Evolutionary conservation across 176 grass and related monocot species (phyloP).

Genomic region (Rhynchospora breviuscula): DNA sequence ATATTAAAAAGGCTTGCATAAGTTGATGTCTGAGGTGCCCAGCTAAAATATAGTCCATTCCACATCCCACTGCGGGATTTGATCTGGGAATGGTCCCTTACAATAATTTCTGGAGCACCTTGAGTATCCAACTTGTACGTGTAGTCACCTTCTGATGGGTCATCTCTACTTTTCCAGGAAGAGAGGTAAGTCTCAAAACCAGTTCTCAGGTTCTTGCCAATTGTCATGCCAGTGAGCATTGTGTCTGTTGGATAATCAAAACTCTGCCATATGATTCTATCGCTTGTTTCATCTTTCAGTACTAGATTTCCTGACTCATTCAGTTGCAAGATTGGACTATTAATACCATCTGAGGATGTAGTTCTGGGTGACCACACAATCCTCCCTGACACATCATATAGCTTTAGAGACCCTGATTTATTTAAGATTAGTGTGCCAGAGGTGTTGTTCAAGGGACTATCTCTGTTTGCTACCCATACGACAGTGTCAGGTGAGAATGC

Average conservation of each 20-base stretch:
- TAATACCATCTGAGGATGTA: not conserved
- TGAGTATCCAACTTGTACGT: not conserved
- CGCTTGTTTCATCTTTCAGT: slow-evolving; percentile 9
- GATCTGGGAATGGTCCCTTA: not conserved
- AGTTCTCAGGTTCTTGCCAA: slow-evolving; percentile 32
- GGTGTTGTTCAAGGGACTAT: slow-evolving; percentile 7
- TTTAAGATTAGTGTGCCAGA: slow-evolving; percentile 13
- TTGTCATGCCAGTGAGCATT: slow-evolving; percentile 24
- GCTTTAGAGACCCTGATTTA: not conserved
- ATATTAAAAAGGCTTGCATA: slow-evolving; percentile 21
- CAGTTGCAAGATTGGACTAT: slow-evolving; percentile 20
- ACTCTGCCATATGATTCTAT: slow-evolving; percentile 22
- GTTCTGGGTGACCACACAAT: not conserved
- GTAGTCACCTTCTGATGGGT: slow-evolving; percentile 33
- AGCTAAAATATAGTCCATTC: slow-evolving; percentile 42
- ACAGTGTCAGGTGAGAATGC: not conserved
- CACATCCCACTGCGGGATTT: slow-evolving; percentile 24
- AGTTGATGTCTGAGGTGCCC: slow-evolving; percentile 26
- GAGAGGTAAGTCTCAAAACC: slow-evolving; percentile 25
- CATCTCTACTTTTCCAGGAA: slow-evolving; percentile 37
- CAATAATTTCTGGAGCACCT: slow-evolving; percentile 5
- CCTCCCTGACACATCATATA: not conserved
- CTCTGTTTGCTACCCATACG: slow-evolving; percentile 43
- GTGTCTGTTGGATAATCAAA: slow-evolving; percentile 28
- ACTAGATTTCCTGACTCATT: slow-evolving; percentile 28